phyloP scores from a whole-genome alignment of 2,329 filamentous ascomycete species.

The Ceratocystis diversiconidia region DNA sequence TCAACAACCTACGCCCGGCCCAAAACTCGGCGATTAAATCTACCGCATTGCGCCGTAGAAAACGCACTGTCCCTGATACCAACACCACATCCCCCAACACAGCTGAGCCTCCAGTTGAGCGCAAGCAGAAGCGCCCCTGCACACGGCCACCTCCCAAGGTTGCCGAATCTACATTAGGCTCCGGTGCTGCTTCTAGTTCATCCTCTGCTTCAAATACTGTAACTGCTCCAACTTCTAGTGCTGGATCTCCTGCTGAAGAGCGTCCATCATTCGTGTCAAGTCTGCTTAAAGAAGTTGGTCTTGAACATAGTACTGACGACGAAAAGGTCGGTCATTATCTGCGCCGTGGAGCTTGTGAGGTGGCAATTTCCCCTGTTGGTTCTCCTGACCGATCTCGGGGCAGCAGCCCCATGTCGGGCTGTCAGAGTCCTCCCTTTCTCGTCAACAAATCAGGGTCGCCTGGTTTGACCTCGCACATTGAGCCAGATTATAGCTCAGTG shows the following conservation, averaged over 20 bases:
- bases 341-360: conserved; percentile 19
- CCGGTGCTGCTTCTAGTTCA: conserved; percentile 14
- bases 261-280: conserved; percentile 74
- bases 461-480: conserved; percentile 54
- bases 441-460: conserved; percentile 46
- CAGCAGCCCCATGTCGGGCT: conserved; percentile 53
- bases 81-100: neutral
- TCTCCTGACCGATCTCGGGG: conserved; percentile 51
- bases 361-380: conserved; percentile 27
- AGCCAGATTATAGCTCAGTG: conserved; percentile 43
- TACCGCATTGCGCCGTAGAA: neutral
- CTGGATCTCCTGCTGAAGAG: conserved; percentile 25
- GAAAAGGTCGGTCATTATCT: conserved; percentile 34
- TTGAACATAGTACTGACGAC: conserved; percentile 43
- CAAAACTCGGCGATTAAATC: neutral
- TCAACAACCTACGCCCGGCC: neutral
- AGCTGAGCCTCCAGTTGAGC: conserved; percentile 37
- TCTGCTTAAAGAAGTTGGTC: conserved; percentile 75
- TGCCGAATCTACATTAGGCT: conserved; percentile 28
- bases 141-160: conserved; percentile 44
- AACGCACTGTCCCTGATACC: neutral
- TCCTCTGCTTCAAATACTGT: neutral
- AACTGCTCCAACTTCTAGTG: conserved; percentile 1
- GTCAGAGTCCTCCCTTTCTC: conserved; percentile 53
- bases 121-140: conserved; percentile 75